Evolutionary conservation across 768 basidiomycete species (phyloP), one percentile per base, ranked within the genome.

Genomic region (Agaricus sinodeliciosus): DNA sequence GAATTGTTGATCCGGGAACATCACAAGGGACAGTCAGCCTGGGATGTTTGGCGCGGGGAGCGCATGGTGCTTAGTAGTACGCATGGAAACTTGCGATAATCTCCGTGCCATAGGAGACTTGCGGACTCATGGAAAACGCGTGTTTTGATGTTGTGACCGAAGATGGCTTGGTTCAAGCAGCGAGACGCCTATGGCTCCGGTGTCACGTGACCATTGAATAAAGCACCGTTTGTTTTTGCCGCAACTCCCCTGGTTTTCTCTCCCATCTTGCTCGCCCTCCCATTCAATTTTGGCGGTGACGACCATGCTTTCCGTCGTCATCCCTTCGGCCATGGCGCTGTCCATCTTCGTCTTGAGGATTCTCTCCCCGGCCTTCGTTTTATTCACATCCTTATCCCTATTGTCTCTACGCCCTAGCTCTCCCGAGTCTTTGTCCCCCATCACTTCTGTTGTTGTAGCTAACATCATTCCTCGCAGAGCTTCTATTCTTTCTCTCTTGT

Each of bases 391-490:
- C 25, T 61, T 87, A 50, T 83, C 86, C 54, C 73, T 90, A 40
- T 57, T 86, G 55, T 69, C 74, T 47, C 66, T 73, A 40, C 76
- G 72, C 58, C 73, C 78, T 41, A 63, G 71, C 7, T 62, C 70
- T 6, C 78, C 77, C 7, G 67, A 71, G 16, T 79, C 71, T 18
- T 69, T 77, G 31, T 85, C 84, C 40, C 81, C 81, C 58, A 90
- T 92, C 63, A 88, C 82, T 36, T 70, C 84, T 48, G 88, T 92
- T 65, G 81, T 91, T 67, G 81, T 90, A 63, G 78, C 84, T 51
- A 78, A 76, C 52, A 74, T 78, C 55, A 74, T 84, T 48, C 92
- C 93, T 39, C 85, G 94, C 63, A 81, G 87, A 55, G 77, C 78
- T 39, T 68, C 84, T 55, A 92, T 97, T 63, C 75, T 94, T 43